phyloP scores from a whole-genome alignment of 371 early-diverging fungal species.

The Capniomyces stellatus region DNA sequence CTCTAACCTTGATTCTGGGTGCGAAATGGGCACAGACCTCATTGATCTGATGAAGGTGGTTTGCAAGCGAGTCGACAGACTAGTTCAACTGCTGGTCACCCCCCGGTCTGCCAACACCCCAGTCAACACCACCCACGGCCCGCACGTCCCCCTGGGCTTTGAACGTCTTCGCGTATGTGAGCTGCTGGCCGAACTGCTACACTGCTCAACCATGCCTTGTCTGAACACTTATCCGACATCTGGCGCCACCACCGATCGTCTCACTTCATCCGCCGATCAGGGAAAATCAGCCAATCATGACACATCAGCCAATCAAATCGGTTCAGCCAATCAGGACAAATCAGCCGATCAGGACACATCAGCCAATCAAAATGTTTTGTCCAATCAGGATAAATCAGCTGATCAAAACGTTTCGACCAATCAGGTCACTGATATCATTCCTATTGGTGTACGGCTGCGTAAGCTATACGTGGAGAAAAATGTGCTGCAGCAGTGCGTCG shows the following conservation, averaged over 20 bases:
- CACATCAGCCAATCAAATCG: no score
- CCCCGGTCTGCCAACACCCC: conserved; percentile 16
- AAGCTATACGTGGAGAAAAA: conserved; percentile 38
- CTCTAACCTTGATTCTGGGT: no score
- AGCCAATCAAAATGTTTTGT: no score
- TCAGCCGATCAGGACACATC: no score
- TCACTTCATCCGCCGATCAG: no score
- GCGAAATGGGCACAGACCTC: conserved; percentile 28
- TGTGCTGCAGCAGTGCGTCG: conserved; percentile 33
- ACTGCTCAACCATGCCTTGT: conserved; percentile 64
- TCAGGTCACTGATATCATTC: conserved; percentile 9
- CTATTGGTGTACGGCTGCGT: conserved; percentile 49
- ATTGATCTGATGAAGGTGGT: conserved; percentile 67
- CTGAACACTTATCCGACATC: conserved; percentile 25
- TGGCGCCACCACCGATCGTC: not conserved
- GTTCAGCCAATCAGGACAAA: no score
- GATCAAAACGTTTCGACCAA: conserved; percentile 1
- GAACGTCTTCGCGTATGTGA: conserved; percentile 86
- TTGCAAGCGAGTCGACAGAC: conserved; percentile 33
- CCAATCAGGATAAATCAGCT: not conserved
- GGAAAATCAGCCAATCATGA: no score
- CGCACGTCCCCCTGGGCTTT: conserved; percentile 60
- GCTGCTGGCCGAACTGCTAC: conserved; percentile 84
- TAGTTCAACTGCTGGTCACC: conserved; percentile 13
- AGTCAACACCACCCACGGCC: conserved; percentile 15